Conservation (phyloP, 805 yeast species). For the Schizosaccharomyces octosporus region DNA sequence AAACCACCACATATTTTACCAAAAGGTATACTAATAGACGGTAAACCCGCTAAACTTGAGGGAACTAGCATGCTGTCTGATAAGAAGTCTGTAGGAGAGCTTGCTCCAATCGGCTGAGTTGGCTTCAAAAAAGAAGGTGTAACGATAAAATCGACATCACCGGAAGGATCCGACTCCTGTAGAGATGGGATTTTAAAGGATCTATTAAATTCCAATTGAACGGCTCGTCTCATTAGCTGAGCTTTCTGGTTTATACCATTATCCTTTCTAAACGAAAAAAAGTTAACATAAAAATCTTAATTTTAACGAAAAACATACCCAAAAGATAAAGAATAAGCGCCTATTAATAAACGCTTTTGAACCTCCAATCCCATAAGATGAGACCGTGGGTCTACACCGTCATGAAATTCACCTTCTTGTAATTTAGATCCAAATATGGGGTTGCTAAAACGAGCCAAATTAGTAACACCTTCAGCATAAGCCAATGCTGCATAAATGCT, state of each 20-base stretch:
- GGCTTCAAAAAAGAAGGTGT: background rate
- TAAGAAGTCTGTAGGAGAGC: constrained; percentile 31
- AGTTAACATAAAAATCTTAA: background rate
- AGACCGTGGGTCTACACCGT: constrained; percentile 20
- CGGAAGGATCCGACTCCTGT: constrained; percentile 9
- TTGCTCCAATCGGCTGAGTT: constrained; percentile 9
- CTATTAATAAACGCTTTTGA: constrained; percentile 55
- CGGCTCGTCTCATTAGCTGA: constrained; percentile 30
- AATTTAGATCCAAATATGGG: constrained; percentile 27
- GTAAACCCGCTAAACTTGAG: constrained; percentile 74
- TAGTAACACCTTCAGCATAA: constrained; percentile 85
- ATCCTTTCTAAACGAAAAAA: background rate
- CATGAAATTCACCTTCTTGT: constrained; percentile 7
- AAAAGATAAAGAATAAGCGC: constrained; percentile 65
- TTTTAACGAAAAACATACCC: constrained; percentile 19
- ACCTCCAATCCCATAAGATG: constrained; percentile 62
- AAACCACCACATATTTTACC: constrained; percentile 4
- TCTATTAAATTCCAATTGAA: constrained; percentile 41
- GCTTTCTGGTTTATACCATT: constrained; percentile 23
- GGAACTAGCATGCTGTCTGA: constrained; percentile 79
- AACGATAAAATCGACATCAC: constrained; percentile 2
- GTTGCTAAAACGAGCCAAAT: constrained; percentile 74
- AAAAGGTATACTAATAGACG: constrained; percentile 58
- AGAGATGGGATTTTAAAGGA: constrained; percentile 32
- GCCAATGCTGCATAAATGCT: constrained; percentile 73